These are phyloP conservation scores for Apiotrichum brassicae DNA, from an alignment of 1,284 basidiomycete species.

Conservation along the genomic window DNA sequence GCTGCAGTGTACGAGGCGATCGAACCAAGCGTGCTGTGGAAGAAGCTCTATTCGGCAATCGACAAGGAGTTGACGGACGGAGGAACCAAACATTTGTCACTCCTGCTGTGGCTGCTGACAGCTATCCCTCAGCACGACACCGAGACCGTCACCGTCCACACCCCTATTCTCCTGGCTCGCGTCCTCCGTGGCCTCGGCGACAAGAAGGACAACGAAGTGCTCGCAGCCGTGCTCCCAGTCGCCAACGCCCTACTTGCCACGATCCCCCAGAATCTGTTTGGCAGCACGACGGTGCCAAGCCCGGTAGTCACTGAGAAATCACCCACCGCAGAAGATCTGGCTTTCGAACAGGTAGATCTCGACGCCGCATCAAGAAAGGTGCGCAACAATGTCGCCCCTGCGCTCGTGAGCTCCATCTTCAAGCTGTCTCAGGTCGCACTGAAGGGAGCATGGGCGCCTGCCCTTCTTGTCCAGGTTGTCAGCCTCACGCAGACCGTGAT, in stretches of 20 bases:
- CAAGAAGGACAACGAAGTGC: neutral
- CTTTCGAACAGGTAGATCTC: neutral
- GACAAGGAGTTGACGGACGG: conserved; percentile 47
- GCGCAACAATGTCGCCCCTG: conserved; percentile 13
- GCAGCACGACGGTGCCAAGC: neutral
- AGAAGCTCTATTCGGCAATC: conserved; percentile 55
- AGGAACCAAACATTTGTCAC: conserved; percentile 25
- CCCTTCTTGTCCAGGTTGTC: conserved; percentile 11
- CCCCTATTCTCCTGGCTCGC: conserved; percentile 23
- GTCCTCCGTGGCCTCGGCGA: conserved; percentile 11
- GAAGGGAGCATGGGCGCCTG: conserved; percentile 1
- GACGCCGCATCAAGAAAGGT: conserved; percentile 7
- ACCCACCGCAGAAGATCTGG: conserved; percentile 3
- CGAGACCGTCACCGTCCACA: conserved; percentile 37
- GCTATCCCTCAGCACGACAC: conserved; percentile 51
- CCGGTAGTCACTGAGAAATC: neutral
- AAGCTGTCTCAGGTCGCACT: conserved; percentile 8
- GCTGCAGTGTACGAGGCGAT: conserved; percentile 86
- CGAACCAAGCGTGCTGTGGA: conserved; percentile 85
- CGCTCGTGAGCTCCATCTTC: conserved; percentile 22
- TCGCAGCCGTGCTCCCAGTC: conserved; percentile 1
- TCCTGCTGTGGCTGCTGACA: conserved; percentile 47
- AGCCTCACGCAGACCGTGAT: conserved; percentile 20
- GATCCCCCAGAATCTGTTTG: conserved; percentile 8
- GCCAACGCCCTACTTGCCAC: conserved; percentile 8